Base-by-base conservation (phyloP, 2,329 filamentous ascomycete species). In the Aspergillus proliferans region DNA sequence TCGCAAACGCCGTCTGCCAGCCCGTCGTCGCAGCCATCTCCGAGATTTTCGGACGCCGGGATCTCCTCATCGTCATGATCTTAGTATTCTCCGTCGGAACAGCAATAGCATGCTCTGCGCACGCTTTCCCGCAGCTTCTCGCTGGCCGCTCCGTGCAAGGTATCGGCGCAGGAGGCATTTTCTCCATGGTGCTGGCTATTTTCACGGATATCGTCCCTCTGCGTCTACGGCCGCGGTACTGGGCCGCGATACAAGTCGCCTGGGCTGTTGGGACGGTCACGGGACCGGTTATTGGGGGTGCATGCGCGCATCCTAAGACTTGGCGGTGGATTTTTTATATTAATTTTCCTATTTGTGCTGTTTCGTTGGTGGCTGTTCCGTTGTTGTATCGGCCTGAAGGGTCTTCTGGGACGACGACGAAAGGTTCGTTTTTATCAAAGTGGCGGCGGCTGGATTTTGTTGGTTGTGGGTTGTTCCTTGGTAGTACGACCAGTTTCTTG, bases 391-490 rank as follows among this genome's bases (percentile, higher is more conserved):
- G 71, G 74, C n/a, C 69, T 82, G 41, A 71, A 76, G 47, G 68
- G 73, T 46, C 61, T 75, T 6, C 73, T 76, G 1, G 71, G 7
- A 24, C 26, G 10, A 30, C 26, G 9, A 30, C 26, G 8, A 30
- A 12, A 4, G 4, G 69, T 42, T 70, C 71, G n/a, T 65, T 81
- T 45, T 19, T 67, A 1, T 60, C 68, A 24, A 82, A 82, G 55
- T 64, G 81, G 3, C 67, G 66, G 26, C 72, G 75, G 6, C 76
- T 87, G 21, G 84, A 88, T 60, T 87, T 80, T 76, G 47, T 81
- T 28, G 85, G 85, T 1, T 76, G 78, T 4, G 54, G 77, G 1
- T 59, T 88, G 3, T 87, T 88, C 59, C 72, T 85, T 15, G 76
- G 71, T 10, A 78, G 78, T 12, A 72, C 76, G 10, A 81, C 81